Evolutionary conservation across 78 protist species (phyloP).

Genomic region (Polysphondylium violaceum): DNA sequence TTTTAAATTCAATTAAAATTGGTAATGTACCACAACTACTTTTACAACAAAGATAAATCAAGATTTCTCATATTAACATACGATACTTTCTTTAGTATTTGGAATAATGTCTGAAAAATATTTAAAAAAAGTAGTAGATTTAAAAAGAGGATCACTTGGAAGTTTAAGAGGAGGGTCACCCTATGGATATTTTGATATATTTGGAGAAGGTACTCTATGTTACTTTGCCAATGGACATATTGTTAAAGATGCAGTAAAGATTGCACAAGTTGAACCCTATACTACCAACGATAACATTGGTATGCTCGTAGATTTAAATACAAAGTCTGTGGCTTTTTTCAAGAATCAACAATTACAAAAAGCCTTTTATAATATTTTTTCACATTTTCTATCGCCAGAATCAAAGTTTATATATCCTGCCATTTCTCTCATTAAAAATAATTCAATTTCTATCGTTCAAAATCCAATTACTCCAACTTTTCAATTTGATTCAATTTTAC

Average conservation of each 20-base stretch:
- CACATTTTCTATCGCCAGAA: slow-evolving; percentile 13
- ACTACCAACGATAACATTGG: slow-evolving; percentile 60
- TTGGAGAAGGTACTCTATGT: slow-evolving; percentile 60
- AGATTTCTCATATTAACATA: not conserved
- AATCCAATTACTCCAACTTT: slow-evolving; percentile 24
- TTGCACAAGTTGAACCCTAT: slow-evolving; percentile 8
- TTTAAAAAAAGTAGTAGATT: slow-evolving; percentile 19
- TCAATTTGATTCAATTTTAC: not conserved
- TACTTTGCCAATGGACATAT: slow-evolving; percentile 72
- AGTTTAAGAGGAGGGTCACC: slow-evolving; percentile 65
- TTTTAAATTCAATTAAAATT: slow-evolving; percentile 58
- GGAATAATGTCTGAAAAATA: slow-evolving; percentile 37
- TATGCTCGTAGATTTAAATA: slow-evolving; percentile 51
- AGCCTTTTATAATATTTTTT: not conserved
- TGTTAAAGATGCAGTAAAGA: slow-evolving; percentile 17
- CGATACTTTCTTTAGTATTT: slow-evolving; percentile 14
- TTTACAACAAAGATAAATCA: not conserved
- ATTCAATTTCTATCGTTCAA: slow-evolving; percentile 37
- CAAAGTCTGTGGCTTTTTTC: slow-evolving; percentile 34
- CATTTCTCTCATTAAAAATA: slow-evolving; percentile 48
- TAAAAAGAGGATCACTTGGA: slow-evolving; percentile 29
- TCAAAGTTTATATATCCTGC: slow-evolving; percentile 30
- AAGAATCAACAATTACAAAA: slow-evolving; percentile 32
- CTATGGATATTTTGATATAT: slow-evolving; percentile 48
- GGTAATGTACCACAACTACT: slow-evolving; percentile 15